Evolutionary conservation across 768 basidiomycete genomes (phyloP).

Genomic region (Kwoniella sp.): DNA sequence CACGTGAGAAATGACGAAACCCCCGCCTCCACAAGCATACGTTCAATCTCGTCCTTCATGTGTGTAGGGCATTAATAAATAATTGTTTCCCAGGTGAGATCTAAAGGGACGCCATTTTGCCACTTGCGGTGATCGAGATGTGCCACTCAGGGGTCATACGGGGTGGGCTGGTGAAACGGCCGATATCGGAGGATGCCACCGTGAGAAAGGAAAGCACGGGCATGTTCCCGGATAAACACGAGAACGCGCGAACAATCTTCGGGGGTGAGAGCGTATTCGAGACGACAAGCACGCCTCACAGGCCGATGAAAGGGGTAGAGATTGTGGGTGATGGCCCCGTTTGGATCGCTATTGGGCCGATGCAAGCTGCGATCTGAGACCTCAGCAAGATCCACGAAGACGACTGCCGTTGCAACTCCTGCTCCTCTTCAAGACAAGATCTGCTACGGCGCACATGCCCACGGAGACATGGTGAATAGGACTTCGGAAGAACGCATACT

Average conservation of each 20-base stretch:
- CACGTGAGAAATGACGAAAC: constrained; percentile 3
- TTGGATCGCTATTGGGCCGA: no score
- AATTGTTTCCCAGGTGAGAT: no score
- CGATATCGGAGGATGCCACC: background rate
- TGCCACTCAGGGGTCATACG: background rate
- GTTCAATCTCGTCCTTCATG: background rate
- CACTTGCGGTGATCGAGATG: background rate
- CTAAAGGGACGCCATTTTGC: no score
- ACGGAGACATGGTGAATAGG: no score
- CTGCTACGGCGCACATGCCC: no score
- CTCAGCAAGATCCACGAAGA: no score
- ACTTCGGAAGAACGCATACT: background rate
- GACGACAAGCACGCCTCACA: no score
- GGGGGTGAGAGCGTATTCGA: background rate
- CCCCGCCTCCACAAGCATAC: background rate
- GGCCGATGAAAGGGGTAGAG: no score
- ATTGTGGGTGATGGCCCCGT: no score
- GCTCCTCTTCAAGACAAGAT: no score
- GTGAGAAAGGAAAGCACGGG: background rate
- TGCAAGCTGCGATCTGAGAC: no score
- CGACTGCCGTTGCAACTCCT: no score
- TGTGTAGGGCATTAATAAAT: background rate
- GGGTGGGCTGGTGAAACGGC: background rate
- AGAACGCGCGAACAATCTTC: background rate
- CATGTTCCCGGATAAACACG: background rate